Evolutionary conservation across 2,329 filamentous ascomycete species (phyloP), one percentile per base, ranked within the genome.

Genomic region (Ceratocystis destructans): DNA sequence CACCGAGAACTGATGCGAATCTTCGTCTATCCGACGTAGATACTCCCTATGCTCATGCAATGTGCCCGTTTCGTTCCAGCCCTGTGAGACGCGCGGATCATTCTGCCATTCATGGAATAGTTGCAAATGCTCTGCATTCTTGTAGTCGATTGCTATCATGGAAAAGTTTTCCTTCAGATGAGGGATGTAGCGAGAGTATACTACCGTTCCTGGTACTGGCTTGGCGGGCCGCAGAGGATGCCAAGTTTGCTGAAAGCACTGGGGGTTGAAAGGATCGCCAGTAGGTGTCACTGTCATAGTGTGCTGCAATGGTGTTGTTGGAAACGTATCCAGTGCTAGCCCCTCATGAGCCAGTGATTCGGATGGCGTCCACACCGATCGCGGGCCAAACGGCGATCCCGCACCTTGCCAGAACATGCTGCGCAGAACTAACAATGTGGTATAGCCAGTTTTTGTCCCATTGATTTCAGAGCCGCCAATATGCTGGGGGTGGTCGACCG

Each of bases 31-130:
- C 69, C 82, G 82, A 37, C 82, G 79, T 64, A 91, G 79, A 74
- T 93, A 92, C 71, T 85, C 81, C 68, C 83, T 81, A 74, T 92
- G 89, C 73, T 91, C 81, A 37, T 89, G 87, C 61, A 89, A 75
- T 1, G 87, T 88, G 41, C 88, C 89, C 1, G 86, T 88, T 76
- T 89, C 85, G 72, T 90, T 89, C 89, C 89, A 92, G 3, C 88
- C 88, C 72, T 87, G 83, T 3, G 87, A 87, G 41, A 93, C 89
- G 63, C 89, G 86, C 64, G 88, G 88, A 72, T 92, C 88, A 72
- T 93, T 93, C 75, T 91, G 88, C 89, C 89, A 93, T 66, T 79
- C 80, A 75, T 91, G 85, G 78, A 93, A 92, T 4, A 90, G 78
- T 17, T 78, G 76, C 63, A 92, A 76, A 74, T 93, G 88, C 71